Percentiles rank a stretch among this genome's conserved stretches.
Evolutionary conservation across 169 alveolate genomes (phyloP).

Genomic region (Plasmodium blacklocki): DNA sequence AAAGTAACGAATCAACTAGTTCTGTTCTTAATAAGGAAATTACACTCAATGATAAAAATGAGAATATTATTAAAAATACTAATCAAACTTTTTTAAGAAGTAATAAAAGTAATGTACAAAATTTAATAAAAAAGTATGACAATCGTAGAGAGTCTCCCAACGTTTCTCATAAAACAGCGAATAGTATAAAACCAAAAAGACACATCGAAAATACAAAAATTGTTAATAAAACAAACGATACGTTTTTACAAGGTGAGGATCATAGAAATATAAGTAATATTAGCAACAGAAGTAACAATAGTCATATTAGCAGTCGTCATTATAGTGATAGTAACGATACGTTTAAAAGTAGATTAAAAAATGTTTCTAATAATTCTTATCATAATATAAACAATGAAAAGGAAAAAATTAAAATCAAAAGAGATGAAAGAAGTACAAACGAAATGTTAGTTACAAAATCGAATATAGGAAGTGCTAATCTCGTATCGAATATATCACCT

Average conservation of each 20-base stretch:
- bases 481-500: background rate
- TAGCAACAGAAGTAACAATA: too few species aligned
- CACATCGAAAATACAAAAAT: background rate
- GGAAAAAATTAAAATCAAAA: slow-evolving; percentile 16
- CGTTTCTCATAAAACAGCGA: background rate
- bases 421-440: slow-evolving; percentile 23
- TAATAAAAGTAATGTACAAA: slow-evolving; percentile 29
- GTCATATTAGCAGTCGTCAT: too few species aligned
- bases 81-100: slow-evolving; percentile 26
- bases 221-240: too few species aligned
- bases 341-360: too few species aligned
- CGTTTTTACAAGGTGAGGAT: too few species aligned
- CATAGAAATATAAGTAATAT: too few species aligned
- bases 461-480: slow-evolving; percentile 13
- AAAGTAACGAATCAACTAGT: background rate
- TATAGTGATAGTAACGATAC: too few species aligned
- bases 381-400: background rate
- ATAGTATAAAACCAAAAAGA: background rate
- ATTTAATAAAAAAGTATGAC: slow-evolving; percentile 50
- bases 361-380: too few species aligned
- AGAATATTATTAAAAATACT: background rate
- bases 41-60: background rate
- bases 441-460: slow-evolving; percentile 2
- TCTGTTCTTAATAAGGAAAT: background rate
- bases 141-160: background rate